Base-by-base conservation (phyloP, 352 stramenopile genomes). In the Phytopythium delawarense region DNA sequence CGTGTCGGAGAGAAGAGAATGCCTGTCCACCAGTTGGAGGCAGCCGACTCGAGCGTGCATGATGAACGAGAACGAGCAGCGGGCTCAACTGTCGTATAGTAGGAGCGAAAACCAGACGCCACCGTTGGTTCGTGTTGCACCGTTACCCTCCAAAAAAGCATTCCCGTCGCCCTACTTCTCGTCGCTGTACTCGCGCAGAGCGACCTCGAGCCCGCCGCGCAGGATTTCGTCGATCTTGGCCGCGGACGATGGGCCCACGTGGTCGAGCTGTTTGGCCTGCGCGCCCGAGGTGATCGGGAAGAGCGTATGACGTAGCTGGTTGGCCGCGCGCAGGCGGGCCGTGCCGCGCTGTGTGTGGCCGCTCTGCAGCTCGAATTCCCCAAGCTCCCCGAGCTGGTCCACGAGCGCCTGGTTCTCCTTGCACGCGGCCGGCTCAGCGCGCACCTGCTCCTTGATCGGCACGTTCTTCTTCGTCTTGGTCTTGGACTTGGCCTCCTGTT, bases 161-260 rank as follows among this genome's bases (percentile, higher is more conserved):
- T 46, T 63, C 62, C 4, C 30, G 2, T 71, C 49, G 1, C 65
- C 62, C 45, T 76, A 56, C 13, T 37, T 53, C 11, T 82, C 57
- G 5, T 61, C 52, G 11, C 72, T 54, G 64, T 89, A 89, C 67
- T 90, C 83, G 23, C 71, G 73, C 39, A 89, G 23, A 28, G 75
- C 79, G 7, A 63, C 65, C 2, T 70, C 44, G 4, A 90, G 65
- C 21, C 83, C 83, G 57, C 74, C 72, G 32, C 76, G 72, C 46
- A 92, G 60, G 28, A 92, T 72, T 28, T 70, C 64, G 42, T 92
- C 79, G 28, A 90, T 60, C 64, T 90, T 92, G 32, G 71, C 72
- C 20, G 83, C 83, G 0, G 73, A 66, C 0, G 71, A 82, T 8
- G 61, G 23, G 0, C 83, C 83, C 5, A 92, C 68, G 20, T 74